Conservation (phyloP, 768 basidiomycete genomes). For the Boletus rubropictus region DNA sequence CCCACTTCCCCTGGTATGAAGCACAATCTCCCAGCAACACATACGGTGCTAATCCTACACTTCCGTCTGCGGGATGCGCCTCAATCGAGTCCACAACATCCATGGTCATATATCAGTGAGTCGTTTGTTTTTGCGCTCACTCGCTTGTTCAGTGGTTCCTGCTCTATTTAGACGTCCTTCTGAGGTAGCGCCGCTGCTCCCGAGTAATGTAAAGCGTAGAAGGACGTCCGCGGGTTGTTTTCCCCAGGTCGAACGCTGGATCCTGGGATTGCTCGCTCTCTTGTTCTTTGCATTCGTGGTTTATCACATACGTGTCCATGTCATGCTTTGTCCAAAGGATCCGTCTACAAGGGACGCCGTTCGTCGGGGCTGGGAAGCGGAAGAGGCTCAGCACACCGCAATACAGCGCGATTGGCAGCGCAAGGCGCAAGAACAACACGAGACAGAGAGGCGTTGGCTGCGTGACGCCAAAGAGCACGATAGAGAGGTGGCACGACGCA, state of each 20-base stretch:
- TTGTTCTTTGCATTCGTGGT: not conserved
- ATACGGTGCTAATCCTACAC: not conserved
- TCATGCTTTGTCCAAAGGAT: slow-evolving; percentile 4
- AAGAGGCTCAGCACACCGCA: not conserved
- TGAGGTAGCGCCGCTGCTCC: slow-evolving; percentile 1
- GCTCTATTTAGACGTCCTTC: not conserved
- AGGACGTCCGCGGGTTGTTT: not conserved
- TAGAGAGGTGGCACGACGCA: not conserved
- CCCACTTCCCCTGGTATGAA: no score
- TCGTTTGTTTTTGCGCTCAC: not conserved
- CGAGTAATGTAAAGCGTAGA: no score
- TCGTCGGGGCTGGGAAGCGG: slow-evolving; percentile 7
- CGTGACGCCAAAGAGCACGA: not conserved
- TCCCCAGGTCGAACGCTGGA: not conserved
- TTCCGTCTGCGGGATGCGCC: no score
- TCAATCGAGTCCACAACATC: no score
- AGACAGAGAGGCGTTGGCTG: slow-evolving; percentile 2
- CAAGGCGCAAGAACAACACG: not conserved
- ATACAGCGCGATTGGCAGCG: not conserved
- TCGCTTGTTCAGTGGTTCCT: not conserved
- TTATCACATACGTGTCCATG: not conserved
- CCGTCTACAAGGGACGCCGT: not conserved
- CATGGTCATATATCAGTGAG: not conserved
- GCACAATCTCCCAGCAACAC: not conserved
- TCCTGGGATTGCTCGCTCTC: not conserved